Conservation (phyloP, 495 filamentous ascomycete genomes). For the Podospora comata region DNA sequence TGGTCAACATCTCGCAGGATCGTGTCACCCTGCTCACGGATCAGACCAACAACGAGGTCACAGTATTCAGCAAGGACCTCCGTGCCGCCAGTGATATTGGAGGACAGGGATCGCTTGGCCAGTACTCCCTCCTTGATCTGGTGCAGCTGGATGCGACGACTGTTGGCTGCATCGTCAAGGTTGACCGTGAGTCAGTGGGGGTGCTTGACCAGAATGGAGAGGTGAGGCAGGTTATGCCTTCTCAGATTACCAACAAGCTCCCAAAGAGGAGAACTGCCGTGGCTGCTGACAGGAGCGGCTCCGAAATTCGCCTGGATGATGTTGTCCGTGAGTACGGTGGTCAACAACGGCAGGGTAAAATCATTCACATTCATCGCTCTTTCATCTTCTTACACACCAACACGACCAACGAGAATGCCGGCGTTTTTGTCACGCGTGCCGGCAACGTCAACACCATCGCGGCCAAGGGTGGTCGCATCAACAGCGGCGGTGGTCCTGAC, state of each 20-base stretch:
- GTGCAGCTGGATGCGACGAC: constrained; percentile 91
- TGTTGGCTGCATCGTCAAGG: constrained; percentile 89
- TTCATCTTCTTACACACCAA: constrained; percentile 85
- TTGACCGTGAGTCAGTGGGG: constrained; percentile 86
- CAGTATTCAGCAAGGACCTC: constrained; percentile 96
- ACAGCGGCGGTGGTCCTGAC: constrained; percentile 66
- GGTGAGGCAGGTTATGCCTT: constrained; percentile 75
- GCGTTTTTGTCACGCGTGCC: constrained; percentile 83
- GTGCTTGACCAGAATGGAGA: constrained; percentile 89
- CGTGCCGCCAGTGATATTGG: constrained; percentile 88
- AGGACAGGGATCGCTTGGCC: constrained; percentile 70
- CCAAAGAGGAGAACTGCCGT: constrained; percentile 75
- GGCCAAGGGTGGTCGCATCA: constrained; percentile 78
- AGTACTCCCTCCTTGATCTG: constrained; percentile 88
- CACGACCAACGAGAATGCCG: constrained; percentile 80
- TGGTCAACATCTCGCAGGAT: constrained; percentile 86
- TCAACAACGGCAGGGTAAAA: constrained; percentile 78
- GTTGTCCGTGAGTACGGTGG: constrained; percentile 87
- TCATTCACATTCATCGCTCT: constrained; percentile 86
- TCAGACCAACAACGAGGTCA: constrained; percentile 86
- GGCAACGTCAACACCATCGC: constrained; percentile 83
- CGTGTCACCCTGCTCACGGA: constrained; percentile 89
- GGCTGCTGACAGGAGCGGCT: constrained; percentile 88
- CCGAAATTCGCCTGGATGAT: constrained; percentile 87
- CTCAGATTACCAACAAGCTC: constrained; percentile 85